Conservation (phyloP, 495 filamentous ascomycete species). For the Glarea lozoyensis region DNA sequence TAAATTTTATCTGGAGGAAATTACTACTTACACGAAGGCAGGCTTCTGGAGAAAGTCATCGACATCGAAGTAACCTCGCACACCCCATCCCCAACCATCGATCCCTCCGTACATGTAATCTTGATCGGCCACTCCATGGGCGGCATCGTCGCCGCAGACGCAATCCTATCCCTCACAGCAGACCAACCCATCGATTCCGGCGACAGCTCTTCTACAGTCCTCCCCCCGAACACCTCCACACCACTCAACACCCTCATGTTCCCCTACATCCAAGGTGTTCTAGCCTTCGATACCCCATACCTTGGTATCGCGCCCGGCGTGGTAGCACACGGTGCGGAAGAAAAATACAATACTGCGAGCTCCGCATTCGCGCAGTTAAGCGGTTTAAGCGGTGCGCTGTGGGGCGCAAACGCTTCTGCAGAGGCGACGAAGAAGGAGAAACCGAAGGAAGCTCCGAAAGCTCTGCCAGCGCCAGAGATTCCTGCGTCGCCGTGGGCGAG, state of each 20-base stretch:
- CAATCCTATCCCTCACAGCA: conserved; percentile 45
- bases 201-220: not conserved
- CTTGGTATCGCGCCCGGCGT: conserved; percentile 85
- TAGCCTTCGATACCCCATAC: conserved; percentile 94
- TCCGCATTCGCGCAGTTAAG: conserved; percentile 58
- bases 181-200: conserved; percentile 30
- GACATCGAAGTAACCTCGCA: conserved; percentile 79
- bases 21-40: conserved; percentile 24
- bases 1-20: too few relatives aligned
- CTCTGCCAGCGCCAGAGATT: conserved; percentile 26
- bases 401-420: conserved; percentile 19
- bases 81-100: conserved; percentile 80
- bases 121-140: conserved; percentile 94
- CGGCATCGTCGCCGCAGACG: conserved; percentile 90
- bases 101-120: conserved; percentile 77
- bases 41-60: conserved; percentile 79
- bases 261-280: conserved; percentile 69
- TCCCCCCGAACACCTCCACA: too few relatives aligned
- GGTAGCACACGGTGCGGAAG: conserved; percentile 81
- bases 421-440: conserved; percentile 15
- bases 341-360: conserved; percentile 66
- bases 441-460: conserved; percentile 25
- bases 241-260: conserved; percentile 30
- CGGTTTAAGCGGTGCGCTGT: conserved; percentile 27
- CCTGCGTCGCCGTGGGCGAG: conserved; percentile 35